Percentiles rank a stretch among this genome's conserved stretches.
phyloP scores from a whole-genome alignment of 257 asterid species.

The Solanum raphanifolium region DNA sequence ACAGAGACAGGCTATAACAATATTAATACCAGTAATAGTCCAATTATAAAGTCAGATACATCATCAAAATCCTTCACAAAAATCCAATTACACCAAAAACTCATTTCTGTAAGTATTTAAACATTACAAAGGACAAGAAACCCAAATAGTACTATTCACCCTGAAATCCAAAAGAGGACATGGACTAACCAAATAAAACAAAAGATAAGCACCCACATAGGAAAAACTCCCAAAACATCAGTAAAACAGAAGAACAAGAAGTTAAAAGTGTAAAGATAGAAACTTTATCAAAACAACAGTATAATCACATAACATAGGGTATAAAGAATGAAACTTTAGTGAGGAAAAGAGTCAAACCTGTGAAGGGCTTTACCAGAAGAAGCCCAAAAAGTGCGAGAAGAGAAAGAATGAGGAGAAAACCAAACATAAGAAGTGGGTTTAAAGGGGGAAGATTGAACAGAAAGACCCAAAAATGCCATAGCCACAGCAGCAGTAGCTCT shows the following conservation, averaged over 20 bases:
- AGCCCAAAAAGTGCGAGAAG: conserved; percentile 28
- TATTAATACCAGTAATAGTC: background rate
- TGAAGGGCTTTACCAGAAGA: conserved; percentile 24
- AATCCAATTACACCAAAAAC: background rate
- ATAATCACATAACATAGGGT: background rate
- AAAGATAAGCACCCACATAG: background rate
- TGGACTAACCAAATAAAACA: background rate
- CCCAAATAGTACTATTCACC: background rate
- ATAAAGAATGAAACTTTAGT: background rate
- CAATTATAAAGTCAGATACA: background rate
- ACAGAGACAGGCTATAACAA: background rate
- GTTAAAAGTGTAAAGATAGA: background rate
- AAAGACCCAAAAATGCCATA: conserved; percentile 76
- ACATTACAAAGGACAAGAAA: background rate
- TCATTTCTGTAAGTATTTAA: background rate
- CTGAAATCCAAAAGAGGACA: background rate
- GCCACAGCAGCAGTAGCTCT: conserved; percentile 24
- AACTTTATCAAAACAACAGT: background rate
- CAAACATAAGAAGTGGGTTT: conserved; percentile 37
- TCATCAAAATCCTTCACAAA: background rate
- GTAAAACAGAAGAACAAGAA: background rate
- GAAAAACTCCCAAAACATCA: background rate
- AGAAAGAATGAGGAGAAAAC: conserved; percentile 38
- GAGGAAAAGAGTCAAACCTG: conserved; percentile 37
- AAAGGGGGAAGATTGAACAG: conserved; percentile 43